These are phyloP conservation scores for Daldinia sp. DNA, from an alignment of 2,329 filamentous ascomycete species.

Conservation along the genomic window DNA sequence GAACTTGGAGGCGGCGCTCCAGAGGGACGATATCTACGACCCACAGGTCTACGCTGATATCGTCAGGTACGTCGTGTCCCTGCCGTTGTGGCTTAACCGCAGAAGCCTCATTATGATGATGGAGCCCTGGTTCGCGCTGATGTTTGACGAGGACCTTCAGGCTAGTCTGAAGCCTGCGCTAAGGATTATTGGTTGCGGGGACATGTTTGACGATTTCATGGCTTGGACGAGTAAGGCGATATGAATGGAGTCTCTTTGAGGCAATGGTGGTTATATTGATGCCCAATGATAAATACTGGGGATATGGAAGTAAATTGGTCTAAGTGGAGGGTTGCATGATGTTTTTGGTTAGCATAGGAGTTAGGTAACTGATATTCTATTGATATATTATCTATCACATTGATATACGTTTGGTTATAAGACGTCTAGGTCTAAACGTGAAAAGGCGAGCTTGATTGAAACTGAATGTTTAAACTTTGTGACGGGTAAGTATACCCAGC, in stretches of 20 bases:
- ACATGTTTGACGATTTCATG: slow-evolving; percentile 29
- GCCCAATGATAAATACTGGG: neutral
- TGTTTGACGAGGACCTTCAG: slow-evolving; percentile 32
- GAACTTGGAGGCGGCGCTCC: neutral
- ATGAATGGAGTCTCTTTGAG: no score
- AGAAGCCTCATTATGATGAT: slow-evolving; percentile 6
- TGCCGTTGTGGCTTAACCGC: slow-evolving; percentile 34
- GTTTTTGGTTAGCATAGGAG: neutral
- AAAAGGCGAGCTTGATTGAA: neutral
- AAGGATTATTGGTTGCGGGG: slow-evolving; percentile 21
- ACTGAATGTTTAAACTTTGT: neutral
- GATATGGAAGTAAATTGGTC: neutral
- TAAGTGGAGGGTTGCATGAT: neutral
- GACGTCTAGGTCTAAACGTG: neutral
- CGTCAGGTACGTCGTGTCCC: slow-evolving; percentile 31
- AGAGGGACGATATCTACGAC: neutral
- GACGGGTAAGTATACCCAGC: neutral
- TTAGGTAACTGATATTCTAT: neutral
- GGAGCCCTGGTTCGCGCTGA: slow-evolving; percentile 20
- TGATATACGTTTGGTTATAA: neutral
- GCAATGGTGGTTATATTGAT: neutral
- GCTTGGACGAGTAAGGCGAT: slow-evolving; percentile 14
- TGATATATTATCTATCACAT: neutral
- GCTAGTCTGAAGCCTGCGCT: slow-evolving; percentile 13
- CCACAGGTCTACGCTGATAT: slow-evolving; percentile 1